Conservation (phyloP, 1,139 yeast species). For the Schwanniomyces etchellsii region DNA sequence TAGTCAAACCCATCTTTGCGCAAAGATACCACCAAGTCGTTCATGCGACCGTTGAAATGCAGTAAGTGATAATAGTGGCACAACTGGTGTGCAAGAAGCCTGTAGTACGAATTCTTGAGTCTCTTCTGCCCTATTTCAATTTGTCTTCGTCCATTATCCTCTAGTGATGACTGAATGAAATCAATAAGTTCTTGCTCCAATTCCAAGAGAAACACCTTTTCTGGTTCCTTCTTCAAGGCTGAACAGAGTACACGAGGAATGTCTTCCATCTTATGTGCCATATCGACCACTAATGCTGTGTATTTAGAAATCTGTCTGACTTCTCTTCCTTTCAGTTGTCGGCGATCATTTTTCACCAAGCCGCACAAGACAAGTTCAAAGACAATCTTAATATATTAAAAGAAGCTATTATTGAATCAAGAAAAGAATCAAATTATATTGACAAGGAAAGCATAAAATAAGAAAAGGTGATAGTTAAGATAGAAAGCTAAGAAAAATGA, state of each 20-base stretch:
- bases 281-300: too few relatives aligned
- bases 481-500: constrained; percentile 1
- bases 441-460: too few relatives aligned
- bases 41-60: constrained; percentile 22
- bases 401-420: background rate
- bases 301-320: constrained; percentile 4
- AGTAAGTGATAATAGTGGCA: constrained; percentile 58
- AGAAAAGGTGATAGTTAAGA: background rate
- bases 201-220: constrained; percentile 46
- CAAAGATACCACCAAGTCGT: constrained; percentile 22
- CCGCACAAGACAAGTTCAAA: constrained; percentile 1
- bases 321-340: background rate
- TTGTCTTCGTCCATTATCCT: constrained; percentile 5
- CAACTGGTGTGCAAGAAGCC: constrained; percentile 61
- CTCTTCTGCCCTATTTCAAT: constrained; percentile 19
- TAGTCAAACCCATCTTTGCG: constrained; percentile 3
- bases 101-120: constrained; percentile 60
- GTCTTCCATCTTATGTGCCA: constrained; percentile 6
- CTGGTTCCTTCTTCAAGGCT: constrained; percentile 45
- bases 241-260: constrained; percentile 14
- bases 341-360: constrained; percentile 3
- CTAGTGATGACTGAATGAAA: constrained; percentile 20
- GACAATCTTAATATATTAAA: background rate
- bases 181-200: constrained; percentile 45
- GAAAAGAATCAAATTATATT: too few relatives aligned